Base-by-base conservation (phyloP, 768 basidiomycete genomes). In the Aureoboletus auriporus region DNA sequence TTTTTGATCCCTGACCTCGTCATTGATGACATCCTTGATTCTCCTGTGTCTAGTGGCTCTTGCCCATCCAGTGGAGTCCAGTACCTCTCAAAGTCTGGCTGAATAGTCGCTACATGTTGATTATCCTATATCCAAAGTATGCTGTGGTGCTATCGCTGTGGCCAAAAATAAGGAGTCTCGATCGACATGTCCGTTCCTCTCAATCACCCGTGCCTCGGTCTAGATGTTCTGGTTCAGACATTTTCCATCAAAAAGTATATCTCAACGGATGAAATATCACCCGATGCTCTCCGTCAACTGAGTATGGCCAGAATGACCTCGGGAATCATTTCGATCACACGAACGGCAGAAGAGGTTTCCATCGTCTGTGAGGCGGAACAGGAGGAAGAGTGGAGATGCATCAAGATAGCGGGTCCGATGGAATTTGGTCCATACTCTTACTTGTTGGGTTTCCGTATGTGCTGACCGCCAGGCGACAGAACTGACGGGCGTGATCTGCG, bases 351-450 rank as follows among this genome's bases (percentile, higher is more conserved):
- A 30, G 84, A 87, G 56, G 66, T 82, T 2, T 85, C 83, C 2
- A 56, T 86, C 44, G 78, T 81, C n/a, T 74, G 75, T 13, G 69
- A 77, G 58, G 66, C 68, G 12, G 56, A 69, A 12, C 65, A 52
- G 44, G 67, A 74, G 35, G 63, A 71, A 28, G 68, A 69, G 2
- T 83, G 82, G 82, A 71, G 65, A 55, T 78, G 78, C 57, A 78
- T 85, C 51, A 79, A 79, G 62, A 79, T 86, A 35, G 71, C 69
- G 31, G 84, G 83, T 4, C 82, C 82, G 3, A 80, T 86, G 80
- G 79, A 82, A 53, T 83, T 84, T 52, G 72, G 83, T 80, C 42
- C 49, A 56, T 49, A 47, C 40, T 20, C 26, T 14, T 48, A 28
- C 45, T 47, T 1, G 17, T 39, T 5, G 36, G n/a, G 17, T 29